Evolutionary conservation across 2,329 filamentous ascomycete genomes (phyloP).

Genomic region (Ramularia endophylla): DNA sequence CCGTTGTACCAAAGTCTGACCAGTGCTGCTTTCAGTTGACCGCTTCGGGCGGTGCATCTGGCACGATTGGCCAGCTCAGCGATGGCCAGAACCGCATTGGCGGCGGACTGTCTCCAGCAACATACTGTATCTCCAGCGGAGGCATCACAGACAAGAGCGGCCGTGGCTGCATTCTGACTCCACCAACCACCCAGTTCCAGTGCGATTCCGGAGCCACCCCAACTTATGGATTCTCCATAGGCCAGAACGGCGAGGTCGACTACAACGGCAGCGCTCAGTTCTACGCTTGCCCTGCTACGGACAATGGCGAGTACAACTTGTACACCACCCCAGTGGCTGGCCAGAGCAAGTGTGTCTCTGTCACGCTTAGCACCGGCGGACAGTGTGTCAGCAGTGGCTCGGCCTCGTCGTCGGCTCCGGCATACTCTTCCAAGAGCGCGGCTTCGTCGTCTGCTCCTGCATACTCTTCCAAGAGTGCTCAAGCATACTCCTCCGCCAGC

Average conservation of each 20-base stretch:
- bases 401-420: no score
- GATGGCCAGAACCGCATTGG: constrained; percentile 19
- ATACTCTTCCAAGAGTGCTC: no score
- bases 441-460: no score
- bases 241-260: constrained; percentile 47
- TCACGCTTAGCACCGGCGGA: constrained; percentile 35
- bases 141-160: constrained; percentile 50
- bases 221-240: constrained; percentile 52
- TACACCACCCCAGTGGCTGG: constrained; percentile 40
- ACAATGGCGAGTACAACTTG: constrained; percentile 50
- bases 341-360: constrained; percentile 45
- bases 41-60: constrained; percentile 17
- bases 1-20: constrained; percentile 13
- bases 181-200: constrained; percentile 54
- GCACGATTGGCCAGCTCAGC: constrained; percentile 16
- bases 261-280: constrained; percentile 50
- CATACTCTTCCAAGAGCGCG: no score
- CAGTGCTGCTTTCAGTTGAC: constrained; percentile 20
- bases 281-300: constrained; percentile 52
- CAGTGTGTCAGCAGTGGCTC: no score
- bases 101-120: constrained; percentile 12
- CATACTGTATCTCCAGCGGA: constrained; percentile 6
- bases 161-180: constrained; percentile 59
- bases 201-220: constrained; percentile 52
- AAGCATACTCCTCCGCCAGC: no score